phyloP scores from a whole-genome alignment of 1,284 basidiomycete species.

The Cryptococcus sp. region DNA sequence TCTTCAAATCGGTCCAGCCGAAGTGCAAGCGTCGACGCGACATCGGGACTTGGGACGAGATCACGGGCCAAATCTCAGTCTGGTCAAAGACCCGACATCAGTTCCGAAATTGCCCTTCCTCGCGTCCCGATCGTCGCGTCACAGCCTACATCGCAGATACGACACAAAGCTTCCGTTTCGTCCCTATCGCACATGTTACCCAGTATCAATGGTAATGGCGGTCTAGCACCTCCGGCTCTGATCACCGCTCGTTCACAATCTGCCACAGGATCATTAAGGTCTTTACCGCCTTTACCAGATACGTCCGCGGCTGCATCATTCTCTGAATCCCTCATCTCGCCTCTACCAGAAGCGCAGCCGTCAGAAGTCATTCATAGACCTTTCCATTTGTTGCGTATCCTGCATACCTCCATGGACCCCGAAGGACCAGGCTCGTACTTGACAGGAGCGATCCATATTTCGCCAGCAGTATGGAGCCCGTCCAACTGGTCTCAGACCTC shows the following conservation, averaged over 20 bases:
- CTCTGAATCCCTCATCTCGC: constrained; percentile 30
- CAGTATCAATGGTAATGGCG: constrained; percentile 9
- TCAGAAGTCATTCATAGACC: constrained; percentile 75
- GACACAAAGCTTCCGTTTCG: constrained; percentile 29
- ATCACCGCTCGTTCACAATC: constrained; percentile 13
- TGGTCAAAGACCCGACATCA: constrained; percentile 18
- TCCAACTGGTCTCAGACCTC: constrained; percentile 18
- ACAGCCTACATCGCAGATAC: constrained; percentile 1
- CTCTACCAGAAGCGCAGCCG: constrained; percentile 56
- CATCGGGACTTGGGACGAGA: constrained; percentile 15
- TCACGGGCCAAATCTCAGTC: constrained; percentile 45
- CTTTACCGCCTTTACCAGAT: constrained; percentile 16
- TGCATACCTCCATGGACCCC: constrained; percentile 73
- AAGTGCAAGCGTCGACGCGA: neutral
- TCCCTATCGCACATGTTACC: constrained; percentile 12
- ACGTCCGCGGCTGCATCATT: constrained; percentile 2
- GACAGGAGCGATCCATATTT: constrained; percentile 82
- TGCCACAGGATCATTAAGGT: constrained; percentile 11
- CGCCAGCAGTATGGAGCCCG: constrained; percentile 75
- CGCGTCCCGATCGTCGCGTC: constrained; percentile 4
- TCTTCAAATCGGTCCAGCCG: no score
- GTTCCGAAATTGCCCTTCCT: constrained; percentile 5
- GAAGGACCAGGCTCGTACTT: constrained; percentile 83
- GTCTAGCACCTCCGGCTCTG: constrained; percentile 22
- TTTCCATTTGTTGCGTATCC: constrained; percentile 82